Conservation (phyloP, 2,329 filamentous ascomycete genomes). For the Cladophialophora chaetospira region DNA sequence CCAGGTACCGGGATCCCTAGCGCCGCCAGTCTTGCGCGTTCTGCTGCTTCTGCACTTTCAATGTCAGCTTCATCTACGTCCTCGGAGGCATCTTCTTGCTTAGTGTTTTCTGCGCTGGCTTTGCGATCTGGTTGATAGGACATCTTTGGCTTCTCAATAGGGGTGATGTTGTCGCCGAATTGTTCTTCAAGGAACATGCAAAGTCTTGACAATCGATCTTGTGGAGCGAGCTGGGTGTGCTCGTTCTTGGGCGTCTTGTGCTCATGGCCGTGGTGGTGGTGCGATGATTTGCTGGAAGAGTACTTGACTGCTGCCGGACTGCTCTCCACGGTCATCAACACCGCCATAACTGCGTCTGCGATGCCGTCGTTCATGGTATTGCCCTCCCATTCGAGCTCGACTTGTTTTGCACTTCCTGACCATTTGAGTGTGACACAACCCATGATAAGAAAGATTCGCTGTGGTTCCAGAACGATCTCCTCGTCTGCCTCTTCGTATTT, state of each 20-base stretch:
- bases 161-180: conserved; percentile 83
- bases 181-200: conserved; percentile 97
- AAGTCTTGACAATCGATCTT: conserved; percentile 79
- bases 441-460: conserved; percentile 70
- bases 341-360: conserved; percentile 93
- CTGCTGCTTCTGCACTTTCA: conserved; percentile 61
- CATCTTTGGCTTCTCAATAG: conserved; percentile 67
- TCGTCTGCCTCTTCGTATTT: conserved; percentile 48
- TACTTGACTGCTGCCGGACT: conserved; percentile 87
- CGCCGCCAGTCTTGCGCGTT: conserved; percentile 76
- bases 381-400: conserved; percentile 95
- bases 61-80: conserved; percentile 49
- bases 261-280: conserved; percentile 45
- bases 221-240: conserved; percentile 69
- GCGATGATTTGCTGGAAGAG: conserved; percentile 61
- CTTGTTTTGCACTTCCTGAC: conserved; percentile 68
- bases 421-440: conserved; percentile 85
- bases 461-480: conserved; percentile 43
- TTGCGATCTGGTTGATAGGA: conserved; percentile 37
- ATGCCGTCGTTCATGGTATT: conserved; percentile 98
- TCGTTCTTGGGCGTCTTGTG: conserved; percentile 59
- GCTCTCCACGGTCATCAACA: conserved; percentile 87
- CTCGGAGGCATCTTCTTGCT: conserved; percentile 16
- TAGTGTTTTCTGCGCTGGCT: conserved; percentile 22
- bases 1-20: conserved; percentile 90